phyloP scores from a whole-genome alignment of 2,329 filamentous ascomycete genomes.

The Colletotrichum lindemuthianum region DNA sequence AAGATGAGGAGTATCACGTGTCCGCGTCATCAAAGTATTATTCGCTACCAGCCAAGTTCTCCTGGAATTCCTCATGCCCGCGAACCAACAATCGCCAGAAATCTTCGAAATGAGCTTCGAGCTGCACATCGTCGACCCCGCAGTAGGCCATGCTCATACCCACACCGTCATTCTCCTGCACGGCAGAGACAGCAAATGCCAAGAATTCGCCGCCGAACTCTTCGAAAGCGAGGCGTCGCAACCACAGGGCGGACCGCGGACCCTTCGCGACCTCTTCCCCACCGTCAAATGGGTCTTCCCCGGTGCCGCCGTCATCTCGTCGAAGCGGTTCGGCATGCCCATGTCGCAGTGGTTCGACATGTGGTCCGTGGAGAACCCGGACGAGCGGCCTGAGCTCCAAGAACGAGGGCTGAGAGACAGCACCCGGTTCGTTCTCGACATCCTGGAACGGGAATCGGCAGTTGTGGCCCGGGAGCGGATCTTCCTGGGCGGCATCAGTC shows the following conservation, averaged over 20 bases:
- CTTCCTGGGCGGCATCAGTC: conserved; percentile 45
- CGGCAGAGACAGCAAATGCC: conserved; percentile 51
- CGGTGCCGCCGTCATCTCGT: conserved; percentile 33
- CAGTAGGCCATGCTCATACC: conserved; percentile 43
- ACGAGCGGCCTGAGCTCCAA: conserved; percentile 38
- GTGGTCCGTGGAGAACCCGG: conserved; percentile 34
- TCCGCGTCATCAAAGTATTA: too few species aligned
- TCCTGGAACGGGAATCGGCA: conserved; percentile 39
- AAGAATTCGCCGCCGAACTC: conserved; percentile 52
- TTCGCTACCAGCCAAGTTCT: too few species aligned
- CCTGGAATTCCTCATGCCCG: too few species aligned
- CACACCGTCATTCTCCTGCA: conserved; percentile 60
- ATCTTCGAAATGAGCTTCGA: neutral
- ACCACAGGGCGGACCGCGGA: conserved; percentile 35
- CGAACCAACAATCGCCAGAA: neutral
- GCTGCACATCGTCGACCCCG: neutral
- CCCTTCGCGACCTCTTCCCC: conserved; percentile 39
- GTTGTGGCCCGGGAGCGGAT: conserved; percentile 39
- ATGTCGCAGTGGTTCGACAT: conserved; percentile 46
- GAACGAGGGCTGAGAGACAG: conserved; percentile 39
- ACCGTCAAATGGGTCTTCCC: conserved; percentile 45
- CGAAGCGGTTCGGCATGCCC: conserved; percentile 37
- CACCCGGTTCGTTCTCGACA: conserved; percentile 32
- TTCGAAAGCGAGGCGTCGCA: conserved; percentile 48
- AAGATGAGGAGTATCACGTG: too few species aligned